These are phyloP conservation scores for Neurospora terricola DNA, from an alignment of 495 filamentous ascomycete species.

Conservation along the genomic window DNA sequence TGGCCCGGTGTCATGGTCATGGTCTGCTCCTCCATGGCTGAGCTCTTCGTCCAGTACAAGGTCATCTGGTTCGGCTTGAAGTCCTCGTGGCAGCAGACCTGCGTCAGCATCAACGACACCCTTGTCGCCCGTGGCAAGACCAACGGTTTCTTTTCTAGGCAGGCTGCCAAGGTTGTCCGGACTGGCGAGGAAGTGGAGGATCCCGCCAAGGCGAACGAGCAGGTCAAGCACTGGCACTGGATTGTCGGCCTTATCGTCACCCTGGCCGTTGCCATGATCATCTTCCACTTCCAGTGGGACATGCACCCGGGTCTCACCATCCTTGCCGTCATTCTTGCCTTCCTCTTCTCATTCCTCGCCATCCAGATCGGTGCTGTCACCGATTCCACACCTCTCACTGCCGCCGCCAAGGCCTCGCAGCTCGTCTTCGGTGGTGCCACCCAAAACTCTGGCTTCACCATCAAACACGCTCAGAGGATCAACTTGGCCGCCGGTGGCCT, in stretches of 20 bases:
- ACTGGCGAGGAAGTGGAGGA: slow-evolving; percentile 32
- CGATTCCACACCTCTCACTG: slow-evolving; percentile 54
- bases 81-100: slow-evolving; percentile 38
- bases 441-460: slow-evolving; percentile 32
- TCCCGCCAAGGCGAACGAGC: slow-evolving; percentile 41
- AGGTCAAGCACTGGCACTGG: slow-evolving; percentile 58
- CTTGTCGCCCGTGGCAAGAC: slow-evolving; percentile 33
- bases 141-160: slow-evolving; percentile 36
- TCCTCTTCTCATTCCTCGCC: slow-evolving; percentile 60
- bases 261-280: slow-evolving; percentile 45
- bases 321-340: slow-evolving; percentile 50
- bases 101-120: slow-evolving; percentile 29
- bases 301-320: slow-evolving; percentile 52
- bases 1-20: slow-evolving; percentile 60
- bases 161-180: slow-evolving; percentile 20
- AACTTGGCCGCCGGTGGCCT: slow-evolving; percentile 56
- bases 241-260: slow-evolving; percentile 38
- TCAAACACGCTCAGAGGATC: slow-evolving; percentile 43
- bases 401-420: slow-evolving; percentile 58
- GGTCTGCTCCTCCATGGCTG: slow-evolving; percentile 50
- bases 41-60: slow-evolving; percentile 52
- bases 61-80: slow-evolving; percentile 44
- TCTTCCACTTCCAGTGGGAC: slow-evolving; percentile 51
- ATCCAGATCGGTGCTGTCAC: slow-evolving; percentile 55
- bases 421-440: slow-evolving; percentile 56